Evolutionary conservation across 768 basidiomycete species (phyloP).

Genomic region (Rubroboletus pulcherrimus): DNA sequence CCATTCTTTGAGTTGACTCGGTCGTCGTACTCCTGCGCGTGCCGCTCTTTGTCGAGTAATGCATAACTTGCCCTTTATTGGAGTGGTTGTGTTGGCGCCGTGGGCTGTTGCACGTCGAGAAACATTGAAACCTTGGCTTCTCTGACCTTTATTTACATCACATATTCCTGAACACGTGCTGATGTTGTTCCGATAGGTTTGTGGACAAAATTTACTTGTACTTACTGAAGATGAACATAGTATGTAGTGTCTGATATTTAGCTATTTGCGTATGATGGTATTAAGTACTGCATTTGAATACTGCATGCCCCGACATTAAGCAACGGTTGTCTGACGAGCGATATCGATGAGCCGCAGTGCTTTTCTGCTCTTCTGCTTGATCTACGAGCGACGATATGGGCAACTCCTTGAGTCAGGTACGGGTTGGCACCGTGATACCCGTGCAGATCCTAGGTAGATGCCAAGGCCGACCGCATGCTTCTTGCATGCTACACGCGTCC

Average conservation of each 20-base stretch:
- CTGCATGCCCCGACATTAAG: too few relatives aligned
- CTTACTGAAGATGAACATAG: neutral
- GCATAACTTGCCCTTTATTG: slow-evolving; percentile 47
- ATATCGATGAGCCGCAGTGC: too few relatives aligned
- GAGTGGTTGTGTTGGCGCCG: slow-evolving; percentile 36
- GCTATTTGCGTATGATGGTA: neutral
- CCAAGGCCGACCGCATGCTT: too few relatives aligned
- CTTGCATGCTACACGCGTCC: too few relatives aligned
- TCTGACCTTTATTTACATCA: slow-evolving; percentile 42
- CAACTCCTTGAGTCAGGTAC: too few relatives aligned
- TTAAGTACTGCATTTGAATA: too few relatives aligned
- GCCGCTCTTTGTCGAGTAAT: slow-evolving; percentile 39
- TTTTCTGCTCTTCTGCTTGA: too few relatives aligned
- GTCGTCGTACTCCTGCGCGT: slow-evolving; percentile 29
- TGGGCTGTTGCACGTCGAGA: slow-evolving; percentile 32
- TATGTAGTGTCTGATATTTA: too few relatives aligned
- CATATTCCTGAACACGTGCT: neutral
- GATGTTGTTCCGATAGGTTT: slow-evolving; percentile 9
- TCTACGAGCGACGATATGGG: too few relatives aligned
- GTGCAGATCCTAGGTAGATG: too few relatives aligned
- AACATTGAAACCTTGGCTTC: slow-evolving; percentile 62
- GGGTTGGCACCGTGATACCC: too few relatives aligned
- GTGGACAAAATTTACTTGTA: neutral
- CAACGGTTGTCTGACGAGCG: too few relatives aligned
- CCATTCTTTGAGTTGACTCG: slow-evolving; percentile 71